Conservation (phyloP, 805 yeast species). For the Saccharomycopsis babjevae region DNA sequence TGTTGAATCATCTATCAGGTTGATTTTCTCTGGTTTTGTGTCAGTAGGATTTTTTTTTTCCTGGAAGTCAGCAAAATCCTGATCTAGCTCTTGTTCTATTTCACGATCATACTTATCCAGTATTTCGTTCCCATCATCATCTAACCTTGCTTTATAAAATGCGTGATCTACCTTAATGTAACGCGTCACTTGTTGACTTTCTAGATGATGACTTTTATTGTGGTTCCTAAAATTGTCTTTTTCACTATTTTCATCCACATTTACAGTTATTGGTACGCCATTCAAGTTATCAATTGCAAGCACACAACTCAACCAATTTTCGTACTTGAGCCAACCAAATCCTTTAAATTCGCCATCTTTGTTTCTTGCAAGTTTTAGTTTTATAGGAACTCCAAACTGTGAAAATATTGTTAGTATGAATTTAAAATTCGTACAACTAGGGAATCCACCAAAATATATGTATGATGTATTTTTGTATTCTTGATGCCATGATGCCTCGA, state of each 20-base stretch:
- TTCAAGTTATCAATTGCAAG: conserved; percentile 85
- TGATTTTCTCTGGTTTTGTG: neutral
- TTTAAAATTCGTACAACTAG: conserved; percentile 54
- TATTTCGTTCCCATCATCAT: conserved; percentile 19
- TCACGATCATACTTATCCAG: conserved; percentile 10
- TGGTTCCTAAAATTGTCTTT: conserved; percentile 37
- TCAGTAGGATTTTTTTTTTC: neutral
- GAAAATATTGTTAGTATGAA: conserved; percentile 74
- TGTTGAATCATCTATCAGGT: neutral
- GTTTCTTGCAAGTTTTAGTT: conserved; percentile 49
- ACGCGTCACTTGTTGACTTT: neutral
- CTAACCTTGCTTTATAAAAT: conserved; percentile 16
- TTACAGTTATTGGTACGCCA: conserved; percentile 30
- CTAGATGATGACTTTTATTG: conserved; percentile 10
- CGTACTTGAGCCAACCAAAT: conserved; percentile 75
- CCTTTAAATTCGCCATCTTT: conserved; percentile 53
- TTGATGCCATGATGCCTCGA: conserved; percentile 78
- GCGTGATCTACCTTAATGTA: conserved; percentile 13
- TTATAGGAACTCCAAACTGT: conserved; percentile 82
- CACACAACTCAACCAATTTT: conserved; percentile 67
- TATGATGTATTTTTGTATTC: conserved; percentile 72
- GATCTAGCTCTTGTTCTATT: conserved; percentile 12
- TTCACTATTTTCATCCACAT: neutral
- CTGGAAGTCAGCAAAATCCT: conserved; percentile 11
- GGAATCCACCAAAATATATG: conserved; percentile 65